Evolutionary conservation across 2,329 filamentous ascomycete species (phyloP).

Genomic region (Elsinoe fawcettii): DNA sequence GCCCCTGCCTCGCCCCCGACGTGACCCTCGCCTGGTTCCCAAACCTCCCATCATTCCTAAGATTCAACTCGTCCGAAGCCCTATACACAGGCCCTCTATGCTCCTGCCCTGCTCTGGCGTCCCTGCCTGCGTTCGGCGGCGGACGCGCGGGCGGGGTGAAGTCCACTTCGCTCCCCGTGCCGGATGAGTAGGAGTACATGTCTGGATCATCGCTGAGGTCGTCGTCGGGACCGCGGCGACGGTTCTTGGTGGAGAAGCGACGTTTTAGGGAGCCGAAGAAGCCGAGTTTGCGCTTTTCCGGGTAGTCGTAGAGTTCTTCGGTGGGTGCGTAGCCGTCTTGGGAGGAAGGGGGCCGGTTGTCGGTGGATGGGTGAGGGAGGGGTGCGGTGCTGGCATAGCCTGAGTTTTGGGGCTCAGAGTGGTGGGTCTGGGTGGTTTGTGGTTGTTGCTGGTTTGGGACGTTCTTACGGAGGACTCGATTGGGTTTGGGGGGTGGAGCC

Average conservation of each 20-base stretch:
- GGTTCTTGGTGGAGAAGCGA: not conserved
- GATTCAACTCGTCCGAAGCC: not conserved
- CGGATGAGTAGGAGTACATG: not conserved
- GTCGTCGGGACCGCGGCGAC: not conserved
- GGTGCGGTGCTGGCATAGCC: not conserved
- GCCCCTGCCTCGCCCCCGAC: not conserved
- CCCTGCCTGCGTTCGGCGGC: not conserved
- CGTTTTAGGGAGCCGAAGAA: conserved; percentile 13
- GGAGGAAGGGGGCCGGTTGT: not conserved
- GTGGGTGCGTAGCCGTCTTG: conserved; percentile 6
- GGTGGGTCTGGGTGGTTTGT: not conserved
- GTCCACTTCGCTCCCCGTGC: conserved; percentile 8
- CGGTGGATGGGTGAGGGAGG: not conserved
- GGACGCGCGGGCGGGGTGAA: conserved; percentile 5
- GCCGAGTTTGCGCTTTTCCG: conserved; percentile 7
- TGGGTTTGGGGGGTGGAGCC: not conserved
- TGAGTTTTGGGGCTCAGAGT: not conserved
- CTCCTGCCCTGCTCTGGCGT: not conserved
- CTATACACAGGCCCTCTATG: not conserved
- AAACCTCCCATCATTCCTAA: not conserved
- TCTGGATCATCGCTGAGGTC: conserved; percentile 9
- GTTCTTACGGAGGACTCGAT: not conserved
- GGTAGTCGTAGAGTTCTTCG: conserved; percentile 6
- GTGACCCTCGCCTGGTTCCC: not conserved
- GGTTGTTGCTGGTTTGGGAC: conserved; percentile 10